Evolutionary conservation across 768 basidiomycete genomes (phyloP).

Genomic region (Clathrus columnatus): DNA sequence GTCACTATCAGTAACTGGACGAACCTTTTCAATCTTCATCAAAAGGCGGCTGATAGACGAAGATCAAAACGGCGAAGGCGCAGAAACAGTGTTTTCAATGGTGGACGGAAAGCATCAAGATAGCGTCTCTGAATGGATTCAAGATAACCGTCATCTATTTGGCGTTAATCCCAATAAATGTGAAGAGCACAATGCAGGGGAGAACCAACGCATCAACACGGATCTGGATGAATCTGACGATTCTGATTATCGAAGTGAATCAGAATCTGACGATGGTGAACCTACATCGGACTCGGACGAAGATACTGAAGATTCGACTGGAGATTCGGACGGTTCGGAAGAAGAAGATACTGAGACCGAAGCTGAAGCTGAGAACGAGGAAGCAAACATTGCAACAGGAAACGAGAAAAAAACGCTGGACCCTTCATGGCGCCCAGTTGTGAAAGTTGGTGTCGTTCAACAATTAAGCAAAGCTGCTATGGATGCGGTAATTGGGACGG

Average conservation of each 20-base stretch:
- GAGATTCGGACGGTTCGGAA: slow-evolving; percentile 18
- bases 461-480: slow-evolving; percentile 58
- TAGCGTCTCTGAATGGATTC: slow-evolving; percentile 58
- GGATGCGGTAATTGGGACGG: slow-evolving; percentile 56
- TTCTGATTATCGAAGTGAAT: slow-evolving; percentile 20
- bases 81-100: slow-evolving; percentile 63
- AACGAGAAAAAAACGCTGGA: slow-evolving; percentile 41
- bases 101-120: slow-evolving; percentile 64
- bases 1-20: slow-evolving; percentile 53
- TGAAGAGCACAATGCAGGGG: background rate
- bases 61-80: slow-evolving; percentile 33
- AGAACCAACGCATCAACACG: background rate
- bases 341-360: slow-evolving; percentile 25
- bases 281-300: slow-evolving; percentile 14
- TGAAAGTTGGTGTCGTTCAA: slow-evolving; percentile 60
- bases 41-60: slow-evolving; percentile 26
- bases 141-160: slow-evolving; percentile 46
- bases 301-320: slow-evolving; percentile 24
- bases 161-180: slow-evolving; percentile 24
- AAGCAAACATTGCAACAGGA: too few species aligned
- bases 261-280: slow-evolving; percentile 27
- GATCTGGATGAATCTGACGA: slow-evolving; percentile 16
- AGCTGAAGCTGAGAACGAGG: slow-evolving; percentile 28
- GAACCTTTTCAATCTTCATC: slow-evolving; percentile 57
- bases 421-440: slow-evolving; percentile 49